These are phyloP conservation scores for Hypoxylon perforatum DNA, from an alignment of 495 filamentous ascomycete species.

Conservation along the genomic window DNA sequence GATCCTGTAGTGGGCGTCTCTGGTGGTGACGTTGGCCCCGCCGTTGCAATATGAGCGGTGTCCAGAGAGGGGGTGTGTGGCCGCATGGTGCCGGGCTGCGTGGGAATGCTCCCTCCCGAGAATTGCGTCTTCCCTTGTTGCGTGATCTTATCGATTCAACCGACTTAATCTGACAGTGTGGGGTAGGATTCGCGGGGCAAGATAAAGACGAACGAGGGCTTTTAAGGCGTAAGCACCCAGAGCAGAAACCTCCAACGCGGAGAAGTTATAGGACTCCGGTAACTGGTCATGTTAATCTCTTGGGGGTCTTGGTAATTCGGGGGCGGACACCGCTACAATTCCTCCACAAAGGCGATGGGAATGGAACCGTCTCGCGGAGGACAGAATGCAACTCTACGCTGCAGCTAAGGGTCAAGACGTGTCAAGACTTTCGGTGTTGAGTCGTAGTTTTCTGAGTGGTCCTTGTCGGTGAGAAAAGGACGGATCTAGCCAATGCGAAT, in stretches of 20 bases:
- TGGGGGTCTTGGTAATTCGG: slow-evolving; percentile 44
- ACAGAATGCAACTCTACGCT: slow-evolving; percentile 30
- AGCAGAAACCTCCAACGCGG: slow-evolving; percentile 65
- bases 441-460: slow-evolving; percentile 21
- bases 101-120: slow-evolving; percentile 41
- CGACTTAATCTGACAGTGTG: slow-evolving; percentile 49
- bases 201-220: slow-evolving; percentile 41
- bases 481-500: slow-evolving; percentile 29
- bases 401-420: slow-evolving; percentile 20
- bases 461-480: slow-evolving; percentile 31
- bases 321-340: slow-evolving; percentile 54
- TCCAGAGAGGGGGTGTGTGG: slow-evolving; percentile 59
- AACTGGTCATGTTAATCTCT: slow-evolving; percentile 67
- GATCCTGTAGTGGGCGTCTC: slow-evolving; percentile 61
- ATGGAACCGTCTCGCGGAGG: slow-evolving; percentile 37
- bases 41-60: slow-evolving; percentile 54
- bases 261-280: slow-evolving; percentile 62
- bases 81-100: slow-evolving; percentile 54
- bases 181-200: slow-evolving; percentile 50
- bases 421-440: slow-evolving; percentile 28
- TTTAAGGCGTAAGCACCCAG: slow-evolving; percentile 61
- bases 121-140: slow-evolving; percentile 39
- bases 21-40: slow-evolving; percentile 64
- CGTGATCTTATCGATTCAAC: slow-evolving; percentile 52
- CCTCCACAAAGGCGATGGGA: slow-evolving; percentile 49